phyloP scores from a whole-genome alignment of 768 basidiomycete species.

The Saitozyma sp. region DNA sequence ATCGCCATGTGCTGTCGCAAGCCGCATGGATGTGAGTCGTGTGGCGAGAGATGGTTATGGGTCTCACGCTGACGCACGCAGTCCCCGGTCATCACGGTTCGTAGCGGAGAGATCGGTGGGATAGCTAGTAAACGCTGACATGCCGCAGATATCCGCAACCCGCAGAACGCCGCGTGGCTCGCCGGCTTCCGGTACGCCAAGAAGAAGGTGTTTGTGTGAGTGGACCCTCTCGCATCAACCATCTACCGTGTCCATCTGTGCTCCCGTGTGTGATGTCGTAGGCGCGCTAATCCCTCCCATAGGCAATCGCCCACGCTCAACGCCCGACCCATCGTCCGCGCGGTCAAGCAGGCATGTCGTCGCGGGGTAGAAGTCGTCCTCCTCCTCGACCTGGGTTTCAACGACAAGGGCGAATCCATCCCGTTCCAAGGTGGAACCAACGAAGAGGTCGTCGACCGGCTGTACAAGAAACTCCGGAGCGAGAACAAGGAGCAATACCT shows the following conservation, averaged over 20 bases:
- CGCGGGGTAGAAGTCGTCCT: constrained; percentile 64
- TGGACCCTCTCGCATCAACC: constrained; percentile 7
- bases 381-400: constrained; percentile 63
- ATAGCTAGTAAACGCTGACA: constrained; percentile 22
- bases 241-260: background rate
- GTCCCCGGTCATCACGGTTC: constrained; percentile 55
- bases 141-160: constrained; percentile 56
- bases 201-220: constrained; percentile 66
- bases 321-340: constrained; percentile 64
- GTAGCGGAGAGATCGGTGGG: background rate
- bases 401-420: constrained; percentile 64
- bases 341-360: constrained; percentile 63
- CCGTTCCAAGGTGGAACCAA: constrained; percentile 73
- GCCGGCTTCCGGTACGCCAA: constrained; percentile 64
- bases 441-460: constrained; percentile 64
- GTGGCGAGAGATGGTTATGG: background rate
- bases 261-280: background rate
- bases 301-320: constrained; percentile 73
- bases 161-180: constrained; percentile 71
- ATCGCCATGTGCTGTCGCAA: constrained; percentile 68
- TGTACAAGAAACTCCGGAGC: constrained; percentile 60
- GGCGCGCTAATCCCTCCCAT: constrained; percentile 5
- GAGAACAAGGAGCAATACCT: constrained; percentile 57
- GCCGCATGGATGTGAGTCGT: constrained; percentile 59
- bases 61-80: constrained; percentile 12